Conservation (phyloP, 2,329 filamentous ascomycete species). For the Malbranchea zuffiana region DNA sequence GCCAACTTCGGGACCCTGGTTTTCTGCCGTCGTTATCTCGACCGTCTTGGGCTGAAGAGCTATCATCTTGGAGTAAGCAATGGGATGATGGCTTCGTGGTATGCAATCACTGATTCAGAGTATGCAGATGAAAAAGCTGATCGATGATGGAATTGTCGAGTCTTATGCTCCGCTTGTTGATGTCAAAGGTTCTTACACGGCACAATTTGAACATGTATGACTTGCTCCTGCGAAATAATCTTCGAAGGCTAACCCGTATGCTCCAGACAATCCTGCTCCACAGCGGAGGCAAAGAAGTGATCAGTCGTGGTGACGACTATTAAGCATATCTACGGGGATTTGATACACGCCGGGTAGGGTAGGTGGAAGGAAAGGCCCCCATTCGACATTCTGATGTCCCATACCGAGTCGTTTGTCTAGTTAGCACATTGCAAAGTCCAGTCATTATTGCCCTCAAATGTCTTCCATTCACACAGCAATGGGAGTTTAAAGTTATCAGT, state of each 20-base stretch:
- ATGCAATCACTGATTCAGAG: background rate
- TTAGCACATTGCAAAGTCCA: too few relatives aligned
- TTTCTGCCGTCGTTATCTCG: constrained; percentile 52
- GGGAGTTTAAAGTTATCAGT: too few relatives aligned
- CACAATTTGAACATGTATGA: constrained; percentile 51
- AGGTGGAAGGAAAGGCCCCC: too few relatives aligned
- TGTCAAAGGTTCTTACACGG: constrained; percentile 49
- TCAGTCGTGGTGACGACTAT: constrained; percentile 45
- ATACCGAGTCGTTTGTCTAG: too few relatives aligned
- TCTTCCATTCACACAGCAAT: too few relatives aligned
- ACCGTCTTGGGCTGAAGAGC: constrained; percentile 49
- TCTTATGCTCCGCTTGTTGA: constrained; percentile 48
- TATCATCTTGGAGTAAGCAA: constrained; percentile 47
- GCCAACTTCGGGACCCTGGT: constrained; percentile 53
- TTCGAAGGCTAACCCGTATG: constrained; percentile 9
- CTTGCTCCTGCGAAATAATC: background rate
- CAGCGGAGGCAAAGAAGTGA: constrained; percentile 39
- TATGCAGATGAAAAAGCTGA: constrained; percentile 46
- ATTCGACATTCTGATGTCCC: too few relatives aligned
- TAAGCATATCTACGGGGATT: constrained; percentile 25
- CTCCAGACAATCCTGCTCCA: constrained; percentile 40
- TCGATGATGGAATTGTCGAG: constrained; percentile 48
- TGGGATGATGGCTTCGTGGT: background rate
- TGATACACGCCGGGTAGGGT: too few relatives aligned
- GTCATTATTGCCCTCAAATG: too few relatives aligned